phyloP scores from a whole-genome alignment of 163 green algal genomes.

The Coccomyxa subellipsoidea region DNA sequence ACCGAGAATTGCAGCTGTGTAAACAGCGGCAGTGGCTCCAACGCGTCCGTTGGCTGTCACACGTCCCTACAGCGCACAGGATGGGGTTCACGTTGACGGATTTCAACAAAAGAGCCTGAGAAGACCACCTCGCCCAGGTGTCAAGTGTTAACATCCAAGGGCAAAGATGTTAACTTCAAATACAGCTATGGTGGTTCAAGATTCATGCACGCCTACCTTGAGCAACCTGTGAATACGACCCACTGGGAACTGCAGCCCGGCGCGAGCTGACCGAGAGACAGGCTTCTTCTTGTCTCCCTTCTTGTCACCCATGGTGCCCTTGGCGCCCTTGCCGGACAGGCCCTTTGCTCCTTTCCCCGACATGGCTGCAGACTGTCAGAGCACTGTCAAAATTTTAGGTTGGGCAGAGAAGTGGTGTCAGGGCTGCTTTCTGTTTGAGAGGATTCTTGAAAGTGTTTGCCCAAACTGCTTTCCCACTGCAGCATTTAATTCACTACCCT shows the following conservation, averaged over 20 bases:
- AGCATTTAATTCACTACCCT: too few relatives aligned
- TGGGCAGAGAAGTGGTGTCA: background rate
- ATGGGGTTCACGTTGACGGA: too few relatives aligned
- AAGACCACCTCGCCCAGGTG: background rate
- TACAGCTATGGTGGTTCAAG: background rate
- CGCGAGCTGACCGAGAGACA: conserved; percentile 86
- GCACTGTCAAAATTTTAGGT: background rate
- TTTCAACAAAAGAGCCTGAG: too few relatives aligned
- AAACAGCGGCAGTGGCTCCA: conserved; percentile 96
- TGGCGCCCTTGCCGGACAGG: conserved; percentile 86
- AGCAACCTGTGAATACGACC: conserved; percentile 97
- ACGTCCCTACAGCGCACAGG: conserved; percentile 49
- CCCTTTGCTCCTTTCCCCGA: conserved; percentile 89
- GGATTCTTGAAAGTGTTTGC: too few relatives aligned
- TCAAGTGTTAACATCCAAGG: background rate
- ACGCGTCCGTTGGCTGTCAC: conserved; percentile 95
- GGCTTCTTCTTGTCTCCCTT: conserved; percentile 88
- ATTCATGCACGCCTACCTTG: conserved; percentile 69
- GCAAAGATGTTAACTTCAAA: background rate
- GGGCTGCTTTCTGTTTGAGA: background rate
- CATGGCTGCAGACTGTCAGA: conserved; percentile 35
- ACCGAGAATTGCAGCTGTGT: conserved; percentile 96
- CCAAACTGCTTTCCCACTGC: too few relatives aligned
- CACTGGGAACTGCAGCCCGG: conserved; percentile 97
- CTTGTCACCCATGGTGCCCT: conserved; percentile 83